Percentiles rank a stretch among this genome's conserved stretches.
Conservation (phyloP, 1,284 basidiomycete species). For the Volvariella volvacea region DNA sequence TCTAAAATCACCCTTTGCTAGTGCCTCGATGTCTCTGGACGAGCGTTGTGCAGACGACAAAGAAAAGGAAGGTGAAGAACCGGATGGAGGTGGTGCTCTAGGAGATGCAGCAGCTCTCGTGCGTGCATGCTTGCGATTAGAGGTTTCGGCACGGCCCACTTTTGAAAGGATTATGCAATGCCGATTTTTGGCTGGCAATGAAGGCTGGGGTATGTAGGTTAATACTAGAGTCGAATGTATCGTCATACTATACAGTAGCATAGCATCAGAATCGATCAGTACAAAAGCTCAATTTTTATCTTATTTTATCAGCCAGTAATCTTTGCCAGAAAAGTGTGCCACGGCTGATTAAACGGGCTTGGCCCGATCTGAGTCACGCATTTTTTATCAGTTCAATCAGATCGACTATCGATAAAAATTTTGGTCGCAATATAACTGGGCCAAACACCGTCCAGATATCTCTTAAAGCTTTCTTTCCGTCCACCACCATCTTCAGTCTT, state of each 20-base stretch:
- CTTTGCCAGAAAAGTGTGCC: not conserved
- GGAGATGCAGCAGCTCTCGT: constrained; percentile 79
- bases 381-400: constrained; percentile 37
- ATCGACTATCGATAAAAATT: constrained; percentile 51
- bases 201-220: constrained; percentile 47
- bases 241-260: not conserved
- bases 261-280: not conserved
- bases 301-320: constrained; percentile 1
- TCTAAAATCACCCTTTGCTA: constrained; percentile 66
- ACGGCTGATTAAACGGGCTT: constrained; percentile 7
- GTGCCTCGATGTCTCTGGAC: constrained; percentile 65
- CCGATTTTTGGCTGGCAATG: constrained; percentile 68
- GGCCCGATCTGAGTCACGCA: constrained; percentile 23
- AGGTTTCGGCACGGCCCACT: constrained; percentile 67
- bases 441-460: constrained; percentile 35
- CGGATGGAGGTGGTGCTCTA: constrained; percentile 74
- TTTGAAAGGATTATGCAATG: constrained; percentile 76
- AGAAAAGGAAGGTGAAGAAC: constrained; percentile 63
- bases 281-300: constrained; percentile 4
- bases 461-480: constrained; percentile 36
- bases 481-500: constrained; percentile 43
- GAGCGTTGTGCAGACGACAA: constrained; percentile 70
- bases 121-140: constrained; percentile 70
- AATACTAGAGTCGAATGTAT: not conserved
- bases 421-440: constrained; percentile 49